A percentile compares a stretch with the other conserved stretches of the same genome.
These are phyloP conservation scores for Penicillium sp. DNA, from an alignment of 2,329 filamentous ascomycete genomes.

Conservation along the genomic window DNA sequence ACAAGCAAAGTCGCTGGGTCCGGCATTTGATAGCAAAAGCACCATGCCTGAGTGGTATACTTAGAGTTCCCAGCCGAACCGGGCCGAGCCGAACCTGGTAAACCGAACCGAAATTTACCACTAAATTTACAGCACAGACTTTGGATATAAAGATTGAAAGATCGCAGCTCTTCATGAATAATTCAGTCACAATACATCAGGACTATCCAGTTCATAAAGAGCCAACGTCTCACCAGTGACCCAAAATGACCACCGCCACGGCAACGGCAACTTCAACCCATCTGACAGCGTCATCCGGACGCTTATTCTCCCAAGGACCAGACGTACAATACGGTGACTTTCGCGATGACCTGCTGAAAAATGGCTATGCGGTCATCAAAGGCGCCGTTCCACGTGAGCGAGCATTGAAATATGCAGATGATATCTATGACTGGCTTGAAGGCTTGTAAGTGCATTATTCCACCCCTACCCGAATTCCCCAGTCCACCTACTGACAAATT, in stretches of 20 bases:
- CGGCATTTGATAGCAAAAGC: not conserved
- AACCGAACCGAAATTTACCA: not conserved
- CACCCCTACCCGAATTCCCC: not conserved
- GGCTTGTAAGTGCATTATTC: slow-evolving; percentile 18
- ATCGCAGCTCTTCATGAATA: not conserved
- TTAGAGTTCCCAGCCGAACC: not conserved
- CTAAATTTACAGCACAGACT: not conserved
- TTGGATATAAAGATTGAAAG: not conserved
- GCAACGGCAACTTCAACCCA: not conserved
- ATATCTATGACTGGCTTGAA: slow-evolving; percentile 22
- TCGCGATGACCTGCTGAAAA: slow-evolving; percentile 29
- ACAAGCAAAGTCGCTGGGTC: no score
- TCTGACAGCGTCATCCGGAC: slow-evolving; percentile 5
- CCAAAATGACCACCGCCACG: slow-evolving; percentile 1
- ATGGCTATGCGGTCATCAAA: slow-evolving; percentile 51
- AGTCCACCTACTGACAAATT: not conserved
- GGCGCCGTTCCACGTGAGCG: slow-evolving; percentile 44
- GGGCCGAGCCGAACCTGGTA: not conserved
- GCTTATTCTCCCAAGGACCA: slow-evolving; percentile 12
- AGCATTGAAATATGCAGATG: slow-evolving; percentile 31
- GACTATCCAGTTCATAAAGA: not conserved
- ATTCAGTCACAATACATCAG: not conserved
- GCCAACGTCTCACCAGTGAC: not conserved
- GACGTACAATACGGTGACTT: slow-evolving; percentile 20
- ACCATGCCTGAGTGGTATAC: not conserved